Conservation (phyloP, 2,329 filamentous ascomycete species). For the Colletotrichum sp. region DNA sequence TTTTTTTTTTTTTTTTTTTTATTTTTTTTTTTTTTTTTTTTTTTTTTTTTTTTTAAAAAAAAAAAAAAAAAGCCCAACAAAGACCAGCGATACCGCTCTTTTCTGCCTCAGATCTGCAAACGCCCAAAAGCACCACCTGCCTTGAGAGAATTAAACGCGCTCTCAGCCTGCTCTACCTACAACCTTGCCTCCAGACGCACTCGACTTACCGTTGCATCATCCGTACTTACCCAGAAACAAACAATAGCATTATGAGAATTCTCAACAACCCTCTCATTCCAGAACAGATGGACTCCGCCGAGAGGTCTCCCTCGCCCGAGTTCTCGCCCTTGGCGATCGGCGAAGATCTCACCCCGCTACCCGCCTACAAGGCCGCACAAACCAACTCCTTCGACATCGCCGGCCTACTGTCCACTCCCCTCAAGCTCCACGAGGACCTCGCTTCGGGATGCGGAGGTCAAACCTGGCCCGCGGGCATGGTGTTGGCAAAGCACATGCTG, state of each 20-base stretch:
- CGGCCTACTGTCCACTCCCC: constrained; percentile 71
- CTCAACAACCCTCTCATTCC: constrained; percentile 15
- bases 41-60: neutral
- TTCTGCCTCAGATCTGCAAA: neutral
- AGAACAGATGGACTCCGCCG: constrained; percentile 5
- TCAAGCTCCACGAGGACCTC: constrained; percentile 85
- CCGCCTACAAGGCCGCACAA: constrained; percentile 60
- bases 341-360: constrained; percentile 64
- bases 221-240: neutral
- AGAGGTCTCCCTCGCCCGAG: constrained; percentile 49
- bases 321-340: constrained; percentile 57
- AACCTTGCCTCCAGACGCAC: neutral
- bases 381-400: constrained; percentile 68
- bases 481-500: constrained; percentile 85
- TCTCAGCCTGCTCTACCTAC: neutral
- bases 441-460: constrained; percentile 89
- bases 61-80: neutral
- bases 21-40: too few species aligned
- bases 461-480: constrained; percentile 92
- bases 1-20: too few species aligned
- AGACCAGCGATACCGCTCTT: constrained; percentile 14
- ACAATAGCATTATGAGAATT: constrained; percentile 16
- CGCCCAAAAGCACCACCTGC: neutral
- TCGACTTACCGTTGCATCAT: neutral
- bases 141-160: neutral